Conservation (phyloP, 2,329 filamentous ascomycete species). For the Periconia sp. region DNA sequence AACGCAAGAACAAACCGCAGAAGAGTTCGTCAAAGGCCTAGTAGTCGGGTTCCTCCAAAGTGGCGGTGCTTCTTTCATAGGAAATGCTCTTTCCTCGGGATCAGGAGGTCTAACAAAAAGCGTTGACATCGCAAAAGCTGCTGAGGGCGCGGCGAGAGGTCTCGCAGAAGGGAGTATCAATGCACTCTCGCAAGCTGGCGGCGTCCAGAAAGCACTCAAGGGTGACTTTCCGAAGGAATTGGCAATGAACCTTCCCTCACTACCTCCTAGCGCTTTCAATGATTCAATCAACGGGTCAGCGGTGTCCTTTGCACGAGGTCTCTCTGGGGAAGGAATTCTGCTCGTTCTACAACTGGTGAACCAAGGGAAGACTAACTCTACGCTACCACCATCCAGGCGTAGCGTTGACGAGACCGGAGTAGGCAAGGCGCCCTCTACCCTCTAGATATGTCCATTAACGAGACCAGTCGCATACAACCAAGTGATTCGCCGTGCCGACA, state of each 20-base stretch:
- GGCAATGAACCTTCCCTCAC: constrained; percentile 23
- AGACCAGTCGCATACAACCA: constrained; percentile 15
- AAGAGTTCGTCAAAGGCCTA: constrained; percentile 28
- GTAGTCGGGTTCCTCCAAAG: constrained; percentile 31
- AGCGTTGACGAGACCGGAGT: constrained; percentile 11
- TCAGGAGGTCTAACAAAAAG: constrained; percentile 13
- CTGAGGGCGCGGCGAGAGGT: constrained; percentile 35
- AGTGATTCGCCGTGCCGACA: constrained; percentile 12
- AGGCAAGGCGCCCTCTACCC: constrained; percentile 17
- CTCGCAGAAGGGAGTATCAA: constrained; percentile 31
- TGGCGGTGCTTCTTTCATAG: constrained; percentile 18
- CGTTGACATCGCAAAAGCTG: constrained; percentile 24
- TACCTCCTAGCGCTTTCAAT: constrained; percentile 26
- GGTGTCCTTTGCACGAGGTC: constrained; percentile 31
- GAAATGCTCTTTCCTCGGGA: constrained; percentile 6
- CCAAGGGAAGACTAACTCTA: constrained; percentile 7
- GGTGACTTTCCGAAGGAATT: constrained; percentile 28
- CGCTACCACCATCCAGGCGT: constrained; percentile 6
- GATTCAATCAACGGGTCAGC: constrained; percentile 33
- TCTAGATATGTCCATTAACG: not conserved
- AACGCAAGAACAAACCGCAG: constrained; percentile 16
- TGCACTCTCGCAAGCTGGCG: constrained; percentile 32
- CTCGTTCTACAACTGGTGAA: constrained; percentile 28
- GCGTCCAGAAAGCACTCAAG: constrained; percentile 30
- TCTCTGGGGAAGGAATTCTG: constrained; percentile 33